Evolutionary conservation across 176 grass and related monocot genomes (phyloP), one percentile per base, ranked within the genome.

Genomic region (Saccharum spontaneum): DNA sequence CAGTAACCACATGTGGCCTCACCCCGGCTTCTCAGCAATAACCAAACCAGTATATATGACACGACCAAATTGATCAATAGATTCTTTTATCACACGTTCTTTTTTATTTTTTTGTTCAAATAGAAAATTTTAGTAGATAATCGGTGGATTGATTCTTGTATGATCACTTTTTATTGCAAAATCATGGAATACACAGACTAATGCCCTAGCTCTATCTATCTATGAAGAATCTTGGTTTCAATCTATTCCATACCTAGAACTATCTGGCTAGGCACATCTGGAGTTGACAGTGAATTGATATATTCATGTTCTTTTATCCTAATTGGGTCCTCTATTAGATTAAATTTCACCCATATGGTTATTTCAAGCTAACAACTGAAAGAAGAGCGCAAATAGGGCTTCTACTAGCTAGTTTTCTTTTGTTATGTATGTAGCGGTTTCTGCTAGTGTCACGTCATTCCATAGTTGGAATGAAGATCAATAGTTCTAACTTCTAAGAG

Each of bases 191-290:
- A 18, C 55, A 28, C 7, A 15, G 28, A 46, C 43, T 38, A 67
- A 78, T 41, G n/a, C 67, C 13, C 10, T 15, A 2, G 23, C 16
- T 60, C 65, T 77, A 37, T 67, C 36, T 54, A 54, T 87, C 71
- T 59, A 31, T 34, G 34, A 39, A 82, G 71, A 87, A 87, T 76
- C 34, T 71, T 71, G 49, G 43, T 44, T 77, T 85, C 38, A 69
- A 68, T 87, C 45, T 67, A 30, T 23, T 81, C 48, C 60, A 17
- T 73, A 39, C 9, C n/a, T 72, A 73, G 70, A 73, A 28, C 39
- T 71, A 45, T n/a, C 1, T 15, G 11, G 37, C 3, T 86, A 45
- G 69, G 70, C 16, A 75, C 59, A 82, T 76, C 18, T 76, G 44
- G 70, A 82, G 3, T 57, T 59, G 61, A 87, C 45, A 68, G 1